Evolutionary conservation across 768 basidiomycete genomes (phyloP).

Genomic region (Lactarius akahatsu): DNA sequence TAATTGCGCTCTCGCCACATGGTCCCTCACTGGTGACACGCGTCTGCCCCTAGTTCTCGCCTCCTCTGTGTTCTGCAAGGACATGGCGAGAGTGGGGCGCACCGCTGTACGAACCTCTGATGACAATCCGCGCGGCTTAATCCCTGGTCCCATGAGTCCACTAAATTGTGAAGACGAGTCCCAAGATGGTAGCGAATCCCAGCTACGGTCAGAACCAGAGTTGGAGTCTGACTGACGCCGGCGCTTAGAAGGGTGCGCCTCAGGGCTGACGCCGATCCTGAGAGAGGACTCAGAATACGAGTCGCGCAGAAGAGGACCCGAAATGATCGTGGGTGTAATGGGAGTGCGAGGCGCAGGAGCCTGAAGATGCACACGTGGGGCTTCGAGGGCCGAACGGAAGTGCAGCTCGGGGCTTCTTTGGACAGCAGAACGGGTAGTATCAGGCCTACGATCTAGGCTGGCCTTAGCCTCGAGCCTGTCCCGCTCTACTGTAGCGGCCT

Average conservation of each 20-base stretch:
- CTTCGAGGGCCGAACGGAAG: slow-evolving; percentile 12
- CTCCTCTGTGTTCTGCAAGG: slow-evolving; percentile 12
- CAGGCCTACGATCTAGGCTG: slow-evolving; percentile 9
- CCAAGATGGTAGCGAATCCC: slow-evolving; percentile 14
- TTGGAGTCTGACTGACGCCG: slow-evolving; percentile 19
- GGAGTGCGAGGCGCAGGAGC: slow-evolving; percentile 18
- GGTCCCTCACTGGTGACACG: slow-evolving; percentile 16
- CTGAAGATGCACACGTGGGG: slow-evolving; percentile 13
- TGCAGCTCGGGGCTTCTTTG: slow-evolving; percentile 17
- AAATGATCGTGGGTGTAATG: slow-evolving; percentile 13
- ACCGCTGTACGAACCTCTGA: slow-evolving; percentile 20
- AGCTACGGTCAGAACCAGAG: slow-evolving; percentile 19
- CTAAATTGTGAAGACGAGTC: slow-evolving; percentile 18
- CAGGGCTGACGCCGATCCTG: slow-evolving; percentile 15
- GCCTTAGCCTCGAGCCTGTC: slow-evolving; percentile 45
- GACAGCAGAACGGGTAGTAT: slow-evolving; percentile 11
- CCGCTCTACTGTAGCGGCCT: slow-evolving; percentile 67
- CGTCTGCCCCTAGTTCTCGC: not conserved
- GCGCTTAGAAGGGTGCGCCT: slow-evolving; percentile 17
- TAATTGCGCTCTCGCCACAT: slow-evolving; percentile 5
- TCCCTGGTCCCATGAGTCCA: slow-evolving; percentile 20
- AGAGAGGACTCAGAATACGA: slow-evolving; percentile 26
- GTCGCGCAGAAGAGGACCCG: slow-evolving; percentile 18
- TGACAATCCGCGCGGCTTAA: slow-evolving; percentile 21
- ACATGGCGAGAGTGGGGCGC: slow-evolving; percentile 2